A percentile compares a stretch with the other conserved stretches of the same genome.
These are phyloP conservation scores for Tricholoma furcatifolium DNA, from an alignment of 768 basidiomycete genomes.

Conservation along the genomic window DNA sequence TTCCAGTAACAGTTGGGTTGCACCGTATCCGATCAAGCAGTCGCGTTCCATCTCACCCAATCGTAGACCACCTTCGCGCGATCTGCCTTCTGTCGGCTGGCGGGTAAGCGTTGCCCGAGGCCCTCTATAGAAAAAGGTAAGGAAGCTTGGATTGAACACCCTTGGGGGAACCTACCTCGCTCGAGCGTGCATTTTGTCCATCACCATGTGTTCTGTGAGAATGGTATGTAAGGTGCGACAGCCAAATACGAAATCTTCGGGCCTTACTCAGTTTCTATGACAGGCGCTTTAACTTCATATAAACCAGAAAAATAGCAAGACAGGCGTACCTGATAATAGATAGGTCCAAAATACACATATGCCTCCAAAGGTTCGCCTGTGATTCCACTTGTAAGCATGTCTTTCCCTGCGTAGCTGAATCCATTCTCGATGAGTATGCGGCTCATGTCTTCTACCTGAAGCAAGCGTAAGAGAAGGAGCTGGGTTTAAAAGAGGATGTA, in stretches of 20 bases:
- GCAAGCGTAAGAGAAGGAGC: constrained; percentile 8
- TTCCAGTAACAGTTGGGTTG: constrained; percentile 93
- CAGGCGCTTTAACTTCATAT: constrained; percentile 12
- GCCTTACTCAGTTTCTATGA: constrained; percentile 87
- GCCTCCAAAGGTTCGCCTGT: constrained; percentile 96
- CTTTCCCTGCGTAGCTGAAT: constrained; percentile 98
- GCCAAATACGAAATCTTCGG: background rate
- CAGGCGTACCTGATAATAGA: constrained; percentile 85
- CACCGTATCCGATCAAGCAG: constrained; percentile 98
- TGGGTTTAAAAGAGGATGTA: background rate
- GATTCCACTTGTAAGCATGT: constrained; percentile 97
- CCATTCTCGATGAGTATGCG: constrained; percentile 92
- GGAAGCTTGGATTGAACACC: constrained; percentile 1
- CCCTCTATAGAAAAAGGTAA: constrained; percentile 51
- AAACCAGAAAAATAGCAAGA: background rate
- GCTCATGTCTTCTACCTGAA: constrained; percentile 95
- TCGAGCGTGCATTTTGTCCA: constrained; percentile 99
- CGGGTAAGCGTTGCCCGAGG: constrained; percentile 95
- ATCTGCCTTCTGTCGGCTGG: constrained; percentile 98
- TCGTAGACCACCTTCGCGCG: constrained; percentile 94
- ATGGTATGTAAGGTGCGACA: constrained; percentile 16
- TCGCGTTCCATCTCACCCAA: constrained; percentile 99
- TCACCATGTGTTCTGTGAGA: constrained; percentile 89
- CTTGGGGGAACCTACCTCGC: constrained; percentile 59
- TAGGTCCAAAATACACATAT: constrained; percentile 98